These are phyloP conservation scores for Knoxdaviesia capensis DNA, from an alignment of 2,329 filamentous ascomycete species.

Conservation along the genomic window DNA sequence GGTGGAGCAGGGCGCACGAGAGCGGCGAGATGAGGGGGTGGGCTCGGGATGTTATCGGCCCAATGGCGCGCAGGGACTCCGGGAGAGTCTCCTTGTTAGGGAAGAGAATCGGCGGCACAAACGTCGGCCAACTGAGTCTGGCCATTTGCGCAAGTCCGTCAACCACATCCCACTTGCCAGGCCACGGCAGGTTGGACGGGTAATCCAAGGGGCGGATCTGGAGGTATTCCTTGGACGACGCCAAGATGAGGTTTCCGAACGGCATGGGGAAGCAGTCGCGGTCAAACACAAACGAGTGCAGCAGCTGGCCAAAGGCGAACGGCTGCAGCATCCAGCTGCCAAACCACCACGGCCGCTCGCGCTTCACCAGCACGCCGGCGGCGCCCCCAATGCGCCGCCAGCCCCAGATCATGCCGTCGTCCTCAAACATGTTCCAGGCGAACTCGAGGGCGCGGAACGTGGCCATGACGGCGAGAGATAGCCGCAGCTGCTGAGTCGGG, in stretches of 20 bases:
- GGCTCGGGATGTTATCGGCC: slow-evolving; percentile 62
- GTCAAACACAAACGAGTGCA: slow-evolving; percentile 61
- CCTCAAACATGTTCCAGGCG: slow-evolving; percentile 64
- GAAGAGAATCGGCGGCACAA: slow-evolving; percentile 72
- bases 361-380: slow-evolving; percentile 23
- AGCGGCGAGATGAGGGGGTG: slow-evolving; percentile 73
- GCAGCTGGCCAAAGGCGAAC: slow-evolving; percentile 52
- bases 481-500: slow-evolving; percentile 42
- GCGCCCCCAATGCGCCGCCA: slow-evolving; percentile 13
- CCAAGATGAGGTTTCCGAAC: slow-evolving; percentile 36
- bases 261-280: slow-evolving; percentile 46
- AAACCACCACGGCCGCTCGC: slow-evolving; percentile 60
- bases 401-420: slow-evolving; percentile 48
- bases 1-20: slow-evolving; percentile 79
- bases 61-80: slow-evolving; percentile 42
- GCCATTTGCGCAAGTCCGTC: slow-evolving; percentile 70
- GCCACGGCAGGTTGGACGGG: slow-evolving; percentile 51
- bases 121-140: slow-evolving; percentile 65
- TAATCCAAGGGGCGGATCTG: slow-evolving; percentile 50
- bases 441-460: slow-evolving; percentile 72
- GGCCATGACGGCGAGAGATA: slow-evolving; percentile 65
- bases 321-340: slow-evolving; percentile 71
- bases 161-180: slow-evolving; percentile 52
- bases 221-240: slow-evolving; percentile 60
- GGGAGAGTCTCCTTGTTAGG: slow-evolving; percentile 50